Conservation (phyloP, 2,329 filamentous ascomycete genomes). For the Dothistroma pini region DNA sequence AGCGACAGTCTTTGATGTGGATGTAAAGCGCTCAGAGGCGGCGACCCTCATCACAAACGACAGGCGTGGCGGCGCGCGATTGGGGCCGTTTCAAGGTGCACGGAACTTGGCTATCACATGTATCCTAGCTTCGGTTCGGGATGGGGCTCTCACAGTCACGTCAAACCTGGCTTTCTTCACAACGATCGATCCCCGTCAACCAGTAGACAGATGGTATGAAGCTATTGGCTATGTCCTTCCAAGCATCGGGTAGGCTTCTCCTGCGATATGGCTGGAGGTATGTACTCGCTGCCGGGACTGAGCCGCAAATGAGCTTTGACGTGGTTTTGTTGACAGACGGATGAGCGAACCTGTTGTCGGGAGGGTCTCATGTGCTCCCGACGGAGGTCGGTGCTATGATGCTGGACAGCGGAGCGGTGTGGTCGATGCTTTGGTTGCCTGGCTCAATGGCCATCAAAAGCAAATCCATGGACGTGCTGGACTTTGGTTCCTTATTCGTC, state of each 20-base stretch:
- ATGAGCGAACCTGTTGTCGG: no score
- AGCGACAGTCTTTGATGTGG: no score
- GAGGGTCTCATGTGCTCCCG: not conserved
- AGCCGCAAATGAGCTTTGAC: not conserved
- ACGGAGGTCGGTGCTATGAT: not conserved
- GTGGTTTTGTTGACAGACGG: not conserved
- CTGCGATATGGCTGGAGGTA: not conserved
- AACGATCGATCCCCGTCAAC: not conserved
- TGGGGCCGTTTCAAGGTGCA: not conserved
- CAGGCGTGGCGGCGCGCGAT: no score
- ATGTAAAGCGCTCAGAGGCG: no score
- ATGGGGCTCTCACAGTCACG: not conserved
- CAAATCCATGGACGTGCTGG: not conserved
- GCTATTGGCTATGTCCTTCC: not conserved
- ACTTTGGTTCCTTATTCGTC: no score
- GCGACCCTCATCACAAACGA: not conserved
- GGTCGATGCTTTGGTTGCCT: not conserved
- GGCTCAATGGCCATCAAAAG: not conserved
- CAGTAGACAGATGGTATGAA: not conserved
- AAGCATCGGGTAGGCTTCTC: not conserved
- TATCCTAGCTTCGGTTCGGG: not conserved
- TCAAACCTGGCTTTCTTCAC: not conserved
- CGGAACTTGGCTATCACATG: not conserved
- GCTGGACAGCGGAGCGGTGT: not conserved
- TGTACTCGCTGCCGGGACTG: not conserved